These are phyloP conservation scores for Tylopilus sp. DNA, from an alignment of 768 basidiomycete species.

Conservation along the genomic window DNA sequence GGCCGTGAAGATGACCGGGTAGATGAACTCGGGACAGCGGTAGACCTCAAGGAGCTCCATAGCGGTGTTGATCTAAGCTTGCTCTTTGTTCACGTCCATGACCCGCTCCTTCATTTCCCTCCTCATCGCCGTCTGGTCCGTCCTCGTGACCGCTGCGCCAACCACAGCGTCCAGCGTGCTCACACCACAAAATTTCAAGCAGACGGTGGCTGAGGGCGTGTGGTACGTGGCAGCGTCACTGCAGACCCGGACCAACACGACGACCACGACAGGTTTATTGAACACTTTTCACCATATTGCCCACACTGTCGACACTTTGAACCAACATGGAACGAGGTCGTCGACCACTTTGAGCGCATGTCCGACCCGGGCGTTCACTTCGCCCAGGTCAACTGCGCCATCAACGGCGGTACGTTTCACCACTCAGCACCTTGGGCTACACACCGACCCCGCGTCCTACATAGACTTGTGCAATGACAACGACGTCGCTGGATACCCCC, in stretches of 20 bases:
- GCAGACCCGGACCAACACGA: not conserved
- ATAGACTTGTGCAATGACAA: slow-evolving; percentile 80
- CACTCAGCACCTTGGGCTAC: no score
- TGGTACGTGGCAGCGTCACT: slow-evolving; percentile 45
- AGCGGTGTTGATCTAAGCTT: slow-evolving; percentile 3
- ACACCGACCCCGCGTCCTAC: not conserved
- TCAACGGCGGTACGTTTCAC: slow-evolving; percentile 66
- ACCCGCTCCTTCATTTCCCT: slow-evolving; percentile 20
- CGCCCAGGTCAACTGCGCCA: slow-evolving; percentile 79
- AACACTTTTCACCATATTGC: slow-evolving; percentile 88
- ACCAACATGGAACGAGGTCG: slow-evolving; percentile 78
- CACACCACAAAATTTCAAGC: slow-evolving; percentile 57
- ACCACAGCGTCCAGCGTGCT: slow-evolving; percentile 37
- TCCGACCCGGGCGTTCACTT: slow-evolving; percentile 45
- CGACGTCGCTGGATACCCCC: slow-evolving; percentile 67
- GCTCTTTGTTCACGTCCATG: no score
- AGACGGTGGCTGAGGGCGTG: slow-evolving; percentile 50
- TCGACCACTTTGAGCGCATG: slow-evolving; percentile 46
- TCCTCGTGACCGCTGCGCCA: slow-evolving; percentile 34
- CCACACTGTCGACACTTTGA: slow-evolving; percentile 74
- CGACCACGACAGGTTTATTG: slow-evolving; percentile 55
- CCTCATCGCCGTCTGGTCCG: slow-evolving; percentile 28
- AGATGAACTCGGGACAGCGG: slow-evolving; percentile 50
- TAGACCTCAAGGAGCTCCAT: slow-evolving; percentile 51
- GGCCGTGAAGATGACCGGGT: slow-evolving; percentile 50